Evolutionary conservation across 176 grass and related monocot species (phyloP).

Genomic region (Ananas comosus): DNA sequence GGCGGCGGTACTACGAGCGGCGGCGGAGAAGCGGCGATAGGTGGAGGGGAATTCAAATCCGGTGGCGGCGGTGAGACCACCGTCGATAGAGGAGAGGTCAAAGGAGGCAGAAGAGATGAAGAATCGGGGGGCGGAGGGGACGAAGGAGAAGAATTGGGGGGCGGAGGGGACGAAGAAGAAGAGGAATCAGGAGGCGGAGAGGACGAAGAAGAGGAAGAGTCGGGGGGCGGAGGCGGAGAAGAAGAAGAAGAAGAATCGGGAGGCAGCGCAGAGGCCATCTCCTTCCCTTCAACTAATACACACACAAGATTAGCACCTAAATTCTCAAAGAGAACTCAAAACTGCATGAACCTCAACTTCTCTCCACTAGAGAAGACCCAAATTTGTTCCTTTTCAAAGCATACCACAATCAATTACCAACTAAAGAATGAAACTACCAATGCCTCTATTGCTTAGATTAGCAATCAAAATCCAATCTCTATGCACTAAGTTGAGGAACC

Average conservation of each 20-base stretch:
- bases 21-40: constrained; percentile 1
- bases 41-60: background rate
- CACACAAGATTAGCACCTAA: background rate
- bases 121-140: background rate
- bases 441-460: background rate
- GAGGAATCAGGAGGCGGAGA: background rate
- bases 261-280: background rate
- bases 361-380: background rate
- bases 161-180: background rate
- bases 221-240: background rate
- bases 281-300: background rate
- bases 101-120: background rate
- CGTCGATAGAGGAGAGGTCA: background rate
- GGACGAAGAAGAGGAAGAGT: background rate
- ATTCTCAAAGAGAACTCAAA: background rate
- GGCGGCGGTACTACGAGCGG: constrained; percentile 10
- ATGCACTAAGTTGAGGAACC: background rate
- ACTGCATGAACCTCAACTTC: background rate
- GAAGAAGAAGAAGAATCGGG: background rate
- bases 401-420: background rate
- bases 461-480: background rate
- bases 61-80: background rate
- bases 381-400: background rate
- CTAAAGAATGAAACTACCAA: background rate
- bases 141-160: background rate